These are phyloP conservation scores for Tephrocybe sp. DNA, from an alignment of 768 basidiomycete species.

Conservation along the genomic window DNA sequence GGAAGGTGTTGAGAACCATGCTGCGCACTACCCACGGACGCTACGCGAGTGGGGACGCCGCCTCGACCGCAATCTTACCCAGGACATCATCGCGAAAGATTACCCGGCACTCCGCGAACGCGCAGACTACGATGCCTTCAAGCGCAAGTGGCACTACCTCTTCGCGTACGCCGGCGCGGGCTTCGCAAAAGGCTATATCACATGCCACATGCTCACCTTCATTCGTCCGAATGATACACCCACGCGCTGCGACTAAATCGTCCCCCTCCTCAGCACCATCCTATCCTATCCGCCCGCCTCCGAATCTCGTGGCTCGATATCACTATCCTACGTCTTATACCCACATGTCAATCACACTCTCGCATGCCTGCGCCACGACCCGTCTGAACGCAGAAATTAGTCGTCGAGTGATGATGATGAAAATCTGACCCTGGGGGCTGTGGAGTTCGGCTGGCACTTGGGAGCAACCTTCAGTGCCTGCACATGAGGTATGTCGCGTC, in stretches of 20 bases:
- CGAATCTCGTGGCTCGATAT: neutral
- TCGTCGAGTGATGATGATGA: neutral
- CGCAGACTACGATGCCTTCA: constrained; percentile 66
- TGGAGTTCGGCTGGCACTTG: neutral
- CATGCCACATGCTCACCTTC: constrained; percentile 81
- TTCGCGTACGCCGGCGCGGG: constrained; percentile 83
- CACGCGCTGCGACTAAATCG: constrained; percentile 42
- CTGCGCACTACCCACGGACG: constrained; percentile 87
- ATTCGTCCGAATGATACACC: constrained; percentile 54
- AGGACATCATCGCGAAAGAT: constrained; percentile 55
- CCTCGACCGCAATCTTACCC: constrained; percentile 63
- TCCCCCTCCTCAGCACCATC: neutral
- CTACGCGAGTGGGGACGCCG: constrained; percentile 89
- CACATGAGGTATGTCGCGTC: neutral
- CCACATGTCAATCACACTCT: neutral
- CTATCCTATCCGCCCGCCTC: neutral
- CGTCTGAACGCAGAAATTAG: too few relatives aligned
- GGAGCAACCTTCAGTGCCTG: neutral
- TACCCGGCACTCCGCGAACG: constrained; percentile 60
- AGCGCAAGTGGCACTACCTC: constrained; percentile 82
- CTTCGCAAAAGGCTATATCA: constrained; percentile 79
- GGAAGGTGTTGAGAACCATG: constrained; percentile 83
- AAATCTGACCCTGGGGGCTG: neutral
- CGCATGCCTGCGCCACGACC: constrained; percentile 4
- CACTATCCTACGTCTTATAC: constrained; percentile 6